phyloP scores from a whole-genome alignment of 2,329 filamentous ascomycete species.

The Ascosphaera apis region DNA sequence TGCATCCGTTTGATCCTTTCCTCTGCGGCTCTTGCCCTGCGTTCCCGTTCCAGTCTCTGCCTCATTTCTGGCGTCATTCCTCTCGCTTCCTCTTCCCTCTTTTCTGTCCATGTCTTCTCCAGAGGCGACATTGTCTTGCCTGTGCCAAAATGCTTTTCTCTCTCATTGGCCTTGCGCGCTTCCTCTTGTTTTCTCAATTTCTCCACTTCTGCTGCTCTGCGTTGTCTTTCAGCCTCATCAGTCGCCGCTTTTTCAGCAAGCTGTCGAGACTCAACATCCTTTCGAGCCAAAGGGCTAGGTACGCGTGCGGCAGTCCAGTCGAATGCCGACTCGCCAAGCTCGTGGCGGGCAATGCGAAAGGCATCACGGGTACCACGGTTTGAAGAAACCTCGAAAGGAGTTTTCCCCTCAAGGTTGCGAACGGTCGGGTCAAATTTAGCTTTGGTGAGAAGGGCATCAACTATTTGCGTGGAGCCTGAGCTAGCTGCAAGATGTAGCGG shows the following conservation, averaged over 20 bases:
- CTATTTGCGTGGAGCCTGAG: slow-evolving; percentile 54
- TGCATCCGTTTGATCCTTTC: slow-evolving; percentile 3
- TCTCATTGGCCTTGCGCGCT: slow-evolving; percentile 14
- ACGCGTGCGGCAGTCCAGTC: slow-evolving; percentile 58
- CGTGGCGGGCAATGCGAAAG: slow-evolving; percentile 66
- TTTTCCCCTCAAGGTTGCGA: slow-evolving; percentile 52
- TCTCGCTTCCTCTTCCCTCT: slow-evolving; percentile 58
- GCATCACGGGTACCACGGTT: slow-evolving; percentile 71
- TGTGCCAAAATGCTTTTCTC: slow-evolving; percentile 28
- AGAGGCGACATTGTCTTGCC: slow-evolving; percentile 34
- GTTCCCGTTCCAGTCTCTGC: slow-evolving; percentile 62
- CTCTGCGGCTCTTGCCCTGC: slow-evolving; percentile 57
- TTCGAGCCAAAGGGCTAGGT: slow-evolving; percentile 44
- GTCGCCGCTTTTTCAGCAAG: slow-evolving; percentile 47
- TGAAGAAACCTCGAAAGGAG: slow-evolving; percentile 66
- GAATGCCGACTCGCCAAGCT: slow-evolving; percentile 56
- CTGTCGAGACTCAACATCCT: slow-evolving; percentile 46
- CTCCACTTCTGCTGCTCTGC: slow-evolving; percentile 53
- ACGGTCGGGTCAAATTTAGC: slow-evolving; percentile 50
- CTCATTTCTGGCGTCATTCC: slow-evolving; percentile 76
- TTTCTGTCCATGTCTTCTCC: slow-evolving; percentile 56
- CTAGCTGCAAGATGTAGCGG: slow-evolving; percentile 69
- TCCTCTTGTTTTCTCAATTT: slow-evolving; percentile 42
- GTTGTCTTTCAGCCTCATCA: slow-evolving; percentile 43
- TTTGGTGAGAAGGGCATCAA: slow-evolving; percentile 53